Evolutionary conservation across 2,329 filamentous ascomycete species (phyloP).

Genomic region (Fusarium illudens): DNA sequence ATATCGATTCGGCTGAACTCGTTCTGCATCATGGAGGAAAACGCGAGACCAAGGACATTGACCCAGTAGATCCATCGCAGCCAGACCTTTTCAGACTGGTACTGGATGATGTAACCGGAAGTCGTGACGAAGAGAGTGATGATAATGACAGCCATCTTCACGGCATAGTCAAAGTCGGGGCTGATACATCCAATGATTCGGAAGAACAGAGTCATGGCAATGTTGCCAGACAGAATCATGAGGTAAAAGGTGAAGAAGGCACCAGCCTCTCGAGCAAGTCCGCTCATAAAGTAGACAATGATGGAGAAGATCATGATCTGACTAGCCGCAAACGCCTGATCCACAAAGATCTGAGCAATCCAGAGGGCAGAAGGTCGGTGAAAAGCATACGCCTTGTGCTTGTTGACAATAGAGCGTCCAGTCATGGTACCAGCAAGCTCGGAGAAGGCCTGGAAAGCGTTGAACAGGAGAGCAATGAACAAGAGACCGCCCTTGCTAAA

Average conservation of each 20-base stretch:
- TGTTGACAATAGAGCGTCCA: constrained; percentile 80
- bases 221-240: constrained; percentile 72
- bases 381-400: constrained; percentile 85
- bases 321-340: constrained; percentile 74
- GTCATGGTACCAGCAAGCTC: constrained; percentile 80
- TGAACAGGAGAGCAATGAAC: constrained; percentile 83
- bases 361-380: constrained; percentile 83
- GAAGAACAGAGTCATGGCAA: constrained; percentile 81
- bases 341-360: constrained; percentile 84
- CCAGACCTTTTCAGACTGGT: constrained; percentile 77
- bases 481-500: constrained; percentile 85
- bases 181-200: constrained; percentile 77
- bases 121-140: constrained; percentile 86
- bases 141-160: constrained; percentile 80
- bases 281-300: constrained; percentile 83
- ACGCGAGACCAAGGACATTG: constrained; percentile 77
- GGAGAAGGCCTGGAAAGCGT: constrained; percentile 85
- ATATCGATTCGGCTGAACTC: constrained; percentile 78
- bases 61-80: constrained; percentile 83
- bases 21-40: constrained; percentile 84
- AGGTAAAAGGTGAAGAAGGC: constrained; percentile 82
- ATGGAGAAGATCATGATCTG: constrained; percentile 78
- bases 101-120: constrained; percentile 85
- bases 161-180: constrained; percentile 85
- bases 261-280: constrained; percentile 72